These are phyloP conservation scores for Chlorophyllum brunneum DNA, from an alignment of 768 basidiomycete genomes.

Conservation along the genomic window DNA sequence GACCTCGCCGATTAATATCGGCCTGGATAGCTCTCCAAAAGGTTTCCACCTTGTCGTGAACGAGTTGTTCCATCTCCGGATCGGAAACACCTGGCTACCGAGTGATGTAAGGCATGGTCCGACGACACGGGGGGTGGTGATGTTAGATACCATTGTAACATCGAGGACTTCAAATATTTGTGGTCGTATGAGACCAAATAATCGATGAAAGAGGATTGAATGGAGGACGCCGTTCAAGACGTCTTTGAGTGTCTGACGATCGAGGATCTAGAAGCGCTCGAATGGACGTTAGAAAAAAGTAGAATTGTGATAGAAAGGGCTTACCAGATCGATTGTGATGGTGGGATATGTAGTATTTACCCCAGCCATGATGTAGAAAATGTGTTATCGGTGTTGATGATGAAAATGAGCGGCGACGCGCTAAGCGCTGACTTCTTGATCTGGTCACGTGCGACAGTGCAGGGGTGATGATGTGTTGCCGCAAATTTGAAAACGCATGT, in stretches of 20 bases:
- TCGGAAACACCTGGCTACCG: constrained; percentile 75
- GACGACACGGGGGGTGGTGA: neutral
- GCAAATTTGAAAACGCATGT: constrained; percentile 14
- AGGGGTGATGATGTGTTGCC: neutral
- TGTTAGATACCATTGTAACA: constrained; percentile 67
- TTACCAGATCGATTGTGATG: constrained; percentile 49
- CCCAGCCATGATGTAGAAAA: neutral
- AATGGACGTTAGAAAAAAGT: constrained; percentile 9
- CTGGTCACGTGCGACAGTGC: too few species aligned
- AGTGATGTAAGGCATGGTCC: neutral
- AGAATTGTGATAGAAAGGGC: neutral
- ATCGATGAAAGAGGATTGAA: constrained; percentile 76
- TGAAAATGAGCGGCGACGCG: constrained; percentile 12
- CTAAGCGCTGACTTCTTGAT: too few species aligned
- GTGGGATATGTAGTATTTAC: constrained; percentile 31
- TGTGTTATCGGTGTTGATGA: too few species aligned
- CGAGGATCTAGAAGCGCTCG: constrained; percentile 49
- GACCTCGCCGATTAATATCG: constrained; percentile 58
- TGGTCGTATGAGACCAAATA: constrained; percentile 78
- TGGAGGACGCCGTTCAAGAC: constrained; percentile 77
- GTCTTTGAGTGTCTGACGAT: constrained; percentile 69
- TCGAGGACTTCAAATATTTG: constrained; percentile 77
- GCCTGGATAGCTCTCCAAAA: constrained; percentile 80
- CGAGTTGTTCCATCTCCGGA: constrained; percentile 62
- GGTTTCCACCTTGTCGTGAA: constrained; percentile 71